Conservation (phyloP, 2,329 filamentous ascomycete genomes). For the Pseudogymnoascus verrucosus region DNA sequence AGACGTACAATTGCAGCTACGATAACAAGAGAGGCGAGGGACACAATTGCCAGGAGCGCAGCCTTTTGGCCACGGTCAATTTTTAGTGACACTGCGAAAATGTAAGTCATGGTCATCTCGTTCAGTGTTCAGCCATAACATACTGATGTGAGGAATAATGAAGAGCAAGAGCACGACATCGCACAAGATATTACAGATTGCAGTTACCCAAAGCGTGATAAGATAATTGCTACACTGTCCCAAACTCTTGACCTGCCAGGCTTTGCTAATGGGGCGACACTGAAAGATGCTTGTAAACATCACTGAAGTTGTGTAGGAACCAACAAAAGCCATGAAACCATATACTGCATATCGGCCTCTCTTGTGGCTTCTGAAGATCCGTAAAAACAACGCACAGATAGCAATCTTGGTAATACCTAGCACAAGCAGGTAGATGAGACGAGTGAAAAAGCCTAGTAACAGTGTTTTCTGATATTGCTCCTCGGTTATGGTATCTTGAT, state of each 20-base stretch:
- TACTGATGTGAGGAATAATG: slow-evolving; percentile 17
- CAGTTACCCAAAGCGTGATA: slow-evolving; percentile 11
- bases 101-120: neutral
- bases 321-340: slow-evolving; percentile 11
- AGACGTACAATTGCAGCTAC: slow-evolving; percentile 12
- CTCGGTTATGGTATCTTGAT: neutral
- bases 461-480: slow-evolving; percentile 5
- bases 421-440: slow-evolving; percentile 15
- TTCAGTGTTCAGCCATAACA: neutral
- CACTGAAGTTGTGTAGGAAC: neutral
- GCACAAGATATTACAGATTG: slow-evolving; percentile 14
- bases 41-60: slow-evolving; percentile 13
- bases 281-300: slow-evolving; percentile 12
- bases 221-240: slow-evolving; percentile 10
- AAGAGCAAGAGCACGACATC: slow-evolving; percentile 18
- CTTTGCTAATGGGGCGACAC: slow-evolving; percentile 13
- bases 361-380: slow-evolving; percentile 11
- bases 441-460: slow-evolving; percentile 13
- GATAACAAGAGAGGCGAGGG: slow-evolving; percentile 15
- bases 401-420: slow-evolving; percentile 15
- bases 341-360: slow-evolving; percentile 10
- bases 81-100: slow-evolving; percentile 13
- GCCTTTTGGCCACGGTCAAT: slow-evolving; percentile 16
- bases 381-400: slow-evolving; percentile 15
- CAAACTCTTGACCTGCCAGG: slow-evolving; percentile 11